These are phyloP conservation scores for Mortierella sp. DNA, from an alignment of 371 early-diverging fungal genomes.

Conservation along the genomic window DNA sequence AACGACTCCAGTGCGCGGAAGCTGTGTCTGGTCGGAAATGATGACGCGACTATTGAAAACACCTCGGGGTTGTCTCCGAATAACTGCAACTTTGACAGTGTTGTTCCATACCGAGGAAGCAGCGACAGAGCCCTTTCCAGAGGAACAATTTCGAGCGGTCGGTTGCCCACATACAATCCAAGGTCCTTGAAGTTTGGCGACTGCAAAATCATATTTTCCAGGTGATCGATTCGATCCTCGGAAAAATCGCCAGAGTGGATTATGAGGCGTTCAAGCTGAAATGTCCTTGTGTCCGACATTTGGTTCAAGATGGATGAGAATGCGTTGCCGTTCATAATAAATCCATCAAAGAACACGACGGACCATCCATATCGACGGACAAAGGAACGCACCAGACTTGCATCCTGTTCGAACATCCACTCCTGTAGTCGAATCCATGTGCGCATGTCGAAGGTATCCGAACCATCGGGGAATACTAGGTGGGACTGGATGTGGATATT, in stretches of 20 bases:
- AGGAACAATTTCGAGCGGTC: no score
- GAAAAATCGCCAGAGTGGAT: background rate
- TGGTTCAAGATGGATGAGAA: background rate
- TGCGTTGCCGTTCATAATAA: background rate
- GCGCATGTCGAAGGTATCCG: background rate
- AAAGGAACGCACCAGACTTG: background rate
- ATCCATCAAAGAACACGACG: background rate
- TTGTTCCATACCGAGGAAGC: no score
- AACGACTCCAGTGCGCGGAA: no score
- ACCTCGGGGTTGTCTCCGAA: no score
- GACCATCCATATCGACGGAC: background rate
- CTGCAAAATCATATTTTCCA: background rate
- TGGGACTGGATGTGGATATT: background rate
- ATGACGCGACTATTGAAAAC: no score
- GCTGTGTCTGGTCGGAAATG: no score
- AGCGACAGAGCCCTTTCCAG: no score
- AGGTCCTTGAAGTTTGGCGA: background rate
- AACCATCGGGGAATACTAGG: background rate
- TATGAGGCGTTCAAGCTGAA: background rate
- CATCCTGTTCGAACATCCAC: background rate
- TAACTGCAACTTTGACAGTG: no score
- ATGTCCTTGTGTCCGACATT: background rate
- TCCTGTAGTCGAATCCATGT: background rate
- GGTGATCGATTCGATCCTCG: no score
- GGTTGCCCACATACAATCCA: background rate